Base-by-base conservation (phyloP, 2,329 filamentous ascomycete genomes). In the Penicillium corylophilum region DNA sequence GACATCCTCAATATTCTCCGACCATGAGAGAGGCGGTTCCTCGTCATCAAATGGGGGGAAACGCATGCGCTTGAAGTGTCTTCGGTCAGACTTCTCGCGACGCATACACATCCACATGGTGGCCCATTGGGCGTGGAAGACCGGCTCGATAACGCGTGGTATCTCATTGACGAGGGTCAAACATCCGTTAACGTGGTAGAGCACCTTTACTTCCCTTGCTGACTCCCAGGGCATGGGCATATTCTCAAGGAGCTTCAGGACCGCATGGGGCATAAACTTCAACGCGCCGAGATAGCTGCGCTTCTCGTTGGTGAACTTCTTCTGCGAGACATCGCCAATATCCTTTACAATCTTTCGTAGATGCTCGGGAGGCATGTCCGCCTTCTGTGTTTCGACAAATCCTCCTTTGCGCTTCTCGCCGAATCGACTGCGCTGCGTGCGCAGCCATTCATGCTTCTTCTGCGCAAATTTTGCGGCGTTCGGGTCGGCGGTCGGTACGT, bases 171-270 rank as follows among this genome's bases (percentile, higher is more conserved):
- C 95, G 50, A 99, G 77, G 1, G 94, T 99, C 74, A 99, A 74
- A 68, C 95, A 99, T 26, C 94, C 94, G 67, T 99, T 99, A 65
- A 97, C 92, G 69, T 99, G 94, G 72, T 99, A 99, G 12, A 99
- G 80, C 24, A 99, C 94, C 76, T 97, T 97, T 56, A 99, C 95
- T 68, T 99, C 94, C 57, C 92, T 85, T 23, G 90, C 86, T 51
- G 91, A 94, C 76, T 99, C 94, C 94, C 94, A 99, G 0, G 94
- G 94, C 94, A 99, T 99, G 4, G 94, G 94, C 94, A 99, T 99
- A 66, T 99, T 99, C 77, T 99, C 94, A 50, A 99, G 74, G 22
- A 99, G 81, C 78, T 99, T 99, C 76, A 99, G 77, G 10, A 99
- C 94, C 5, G 94, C 94, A 70, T 99, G 94, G 1, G 94, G 94